Conservation (phyloP, 2,329 filamentous ascomycete species). For the Ascochyta clinopodiicola region DNA sequence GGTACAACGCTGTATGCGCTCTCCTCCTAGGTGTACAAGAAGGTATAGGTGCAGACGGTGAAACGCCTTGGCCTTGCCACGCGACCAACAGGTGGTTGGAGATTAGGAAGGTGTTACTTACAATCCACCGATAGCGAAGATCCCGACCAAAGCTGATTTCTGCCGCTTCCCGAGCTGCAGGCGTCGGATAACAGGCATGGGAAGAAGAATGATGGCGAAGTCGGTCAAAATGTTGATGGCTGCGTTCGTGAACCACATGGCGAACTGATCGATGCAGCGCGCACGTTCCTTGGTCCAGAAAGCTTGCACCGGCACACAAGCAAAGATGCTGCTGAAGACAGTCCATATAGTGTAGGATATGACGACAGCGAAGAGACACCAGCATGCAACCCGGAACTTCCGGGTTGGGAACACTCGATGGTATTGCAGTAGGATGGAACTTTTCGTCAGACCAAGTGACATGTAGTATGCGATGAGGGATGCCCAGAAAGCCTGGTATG, state of each 20-base stretch:
- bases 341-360: constrained; percentile 39
- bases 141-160: constrained; percentile 45
- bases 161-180: constrained; percentile 45
- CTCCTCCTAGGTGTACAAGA: constrained; percentile 2
- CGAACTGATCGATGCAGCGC: constrained; percentile 39
- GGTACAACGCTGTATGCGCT: neutral
- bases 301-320: constrained; percentile 39
- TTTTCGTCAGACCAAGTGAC: constrained; percentile 42
- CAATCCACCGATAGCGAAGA: constrained; percentile 52
- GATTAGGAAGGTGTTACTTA: constrained; percentile 31
- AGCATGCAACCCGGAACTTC: constrained; percentile 35
- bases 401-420: constrained; percentile 40
- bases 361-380: constrained; percentile 33
- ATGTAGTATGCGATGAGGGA: constrained; percentile 43
- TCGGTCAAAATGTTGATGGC: constrained; percentile 44
- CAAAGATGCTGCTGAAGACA: constrained; percentile 42
- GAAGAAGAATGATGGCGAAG: constrained; percentile 43
- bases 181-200: constrained; percentile 43
- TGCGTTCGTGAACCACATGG: constrained; percentile 42
- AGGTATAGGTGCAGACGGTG: constrained; percentile 13
- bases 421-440: constrained; percentile 44
- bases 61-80: constrained; percentile 3
- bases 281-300: constrained; percentile 44
- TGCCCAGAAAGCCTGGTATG: constrained; percentile 39
- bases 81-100: neutral